These are phyloP conservation scores for Coemansia brasiliensis DNA, from an alignment of 192 early-diverging fungal genomes.

Conservation along the genomic window DNA sequence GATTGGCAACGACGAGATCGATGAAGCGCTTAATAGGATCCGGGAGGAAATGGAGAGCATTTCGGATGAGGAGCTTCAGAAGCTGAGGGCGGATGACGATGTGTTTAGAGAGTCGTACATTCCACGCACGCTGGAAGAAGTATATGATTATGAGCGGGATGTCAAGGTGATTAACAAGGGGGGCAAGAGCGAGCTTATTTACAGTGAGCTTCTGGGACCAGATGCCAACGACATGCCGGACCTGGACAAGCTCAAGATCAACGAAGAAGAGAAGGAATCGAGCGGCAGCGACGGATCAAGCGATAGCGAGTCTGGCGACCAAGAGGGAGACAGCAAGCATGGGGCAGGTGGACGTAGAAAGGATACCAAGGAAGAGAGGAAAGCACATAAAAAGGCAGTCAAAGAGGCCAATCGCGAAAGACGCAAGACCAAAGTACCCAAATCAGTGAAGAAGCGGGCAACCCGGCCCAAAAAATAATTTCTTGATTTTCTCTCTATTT, in stretches of 20 bases:
- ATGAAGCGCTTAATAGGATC: constrained; percentile 70
- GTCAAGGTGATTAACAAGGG: constrained; percentile 72
- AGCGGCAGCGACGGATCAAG: no score
- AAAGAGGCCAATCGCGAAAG: constrained; percentile 92
- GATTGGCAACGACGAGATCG: constrained; percentile 65
- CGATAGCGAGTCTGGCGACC: constrained; percentile 31
- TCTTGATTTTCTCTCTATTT: not conserved
- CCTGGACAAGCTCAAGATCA: not conserved
- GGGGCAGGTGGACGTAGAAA: constrained; percentile 67
- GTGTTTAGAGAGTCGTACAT: constrained; percentile 92
- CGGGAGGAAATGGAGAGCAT: constrained; percentile 37
- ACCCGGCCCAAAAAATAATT: constrained; percentile 12
- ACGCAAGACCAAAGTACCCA: constrained; percentile 92
- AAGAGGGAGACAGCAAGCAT: constrained; percentile 50
- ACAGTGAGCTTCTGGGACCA: constrained; percentile 58
- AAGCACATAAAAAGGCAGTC: constrained; percentile 78
- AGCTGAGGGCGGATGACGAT: constrained; percentile 74
- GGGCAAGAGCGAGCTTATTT: constrained; percentile 62
- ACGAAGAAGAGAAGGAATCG: constrained; percentile 6
- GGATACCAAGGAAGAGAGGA: constrained; percentile 88
- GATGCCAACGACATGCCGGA: constrained; percentile 31
- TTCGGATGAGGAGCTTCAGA: constrained; percentile 55
- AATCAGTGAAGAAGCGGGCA: constrained; percentile 88
- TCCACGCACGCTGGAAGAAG: constrained; percentile 88
- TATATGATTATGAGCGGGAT: constrained; percentile 84